Evolutionary conservation across 768 basidiomycete species (phyloP), one percentile per base, ranked within the genome.

Genomic region (Steccherinum ochraceum): DNA sequence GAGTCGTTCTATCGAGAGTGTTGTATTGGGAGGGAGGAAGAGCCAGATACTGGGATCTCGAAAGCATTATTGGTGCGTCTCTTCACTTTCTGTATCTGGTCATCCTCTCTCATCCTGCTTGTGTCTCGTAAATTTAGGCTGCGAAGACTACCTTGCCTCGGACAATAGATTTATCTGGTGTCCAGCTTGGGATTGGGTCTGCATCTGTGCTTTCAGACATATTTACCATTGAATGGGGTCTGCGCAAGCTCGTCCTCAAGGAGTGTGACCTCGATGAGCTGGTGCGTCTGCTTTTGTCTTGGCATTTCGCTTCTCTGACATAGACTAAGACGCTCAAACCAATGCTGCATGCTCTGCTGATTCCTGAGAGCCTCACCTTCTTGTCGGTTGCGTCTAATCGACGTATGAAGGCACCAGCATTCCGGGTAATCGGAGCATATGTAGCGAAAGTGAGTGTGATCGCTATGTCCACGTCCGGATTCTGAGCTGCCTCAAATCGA

Each of bases 161-260:
- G 16, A 74, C 83, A 0, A 76, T 93, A 16, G 87, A 93, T 64
- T 72, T 92, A n/a, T 85, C 91, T 2, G 80, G 87, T 10, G 80
- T 86, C 19, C 85, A 84, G 58, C 74, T 98, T 18, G 86, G 80
- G 0, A 65, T 76, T 1, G 76, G 82, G 1, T 74, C 80, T 0
- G 86, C 91, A 0, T 83, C 85, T 12, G 83, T 93, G 16, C 75
- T 99, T 16, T 86, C 95, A 0, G 95, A 98, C 67, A 82, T 96
- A 12, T 83, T 98, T 56, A 81, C 83, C 5, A 85, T 96, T 51
- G 92, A 97, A 66, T 97, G 93, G 89, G 94, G 93, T 0, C 70
- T 96, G 18, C 75, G 86, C 23, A 94, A 92, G 60, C 72, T 95
- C 19, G 83, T 87, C 0, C 77, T 96, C 49, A 81, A 89, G 40